Evolutionary conservation across 257 asterid genomes (phyloP).

Genomic region (Nicotiana sylvestris): DNA sequence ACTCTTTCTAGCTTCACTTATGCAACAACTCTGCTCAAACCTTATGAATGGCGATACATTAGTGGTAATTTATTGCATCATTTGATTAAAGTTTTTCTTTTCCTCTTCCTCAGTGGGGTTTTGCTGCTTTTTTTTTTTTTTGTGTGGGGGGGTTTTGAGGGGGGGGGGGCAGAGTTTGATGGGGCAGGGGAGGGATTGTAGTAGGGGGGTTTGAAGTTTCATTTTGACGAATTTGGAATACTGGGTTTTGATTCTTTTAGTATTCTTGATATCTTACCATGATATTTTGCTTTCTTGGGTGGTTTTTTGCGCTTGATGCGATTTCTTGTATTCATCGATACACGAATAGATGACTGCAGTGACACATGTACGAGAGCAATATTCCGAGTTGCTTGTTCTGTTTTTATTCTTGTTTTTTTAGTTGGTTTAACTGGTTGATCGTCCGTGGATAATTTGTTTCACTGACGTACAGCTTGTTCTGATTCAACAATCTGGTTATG

Average conservation of each 20-base stretch:
- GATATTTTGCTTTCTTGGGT: background rate
- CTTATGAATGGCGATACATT: constrained; percentile 85
- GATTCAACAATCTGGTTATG: background rate
- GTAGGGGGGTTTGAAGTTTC: background rate
- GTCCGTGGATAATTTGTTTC: background rate
- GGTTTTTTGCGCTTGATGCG: background rate
- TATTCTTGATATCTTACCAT: background rate
- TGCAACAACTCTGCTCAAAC: constrained; percentile 51
- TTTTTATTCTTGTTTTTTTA: background rate
- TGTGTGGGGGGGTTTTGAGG: background rate
- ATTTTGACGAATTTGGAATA: background rate
- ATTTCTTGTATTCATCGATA: background rate
- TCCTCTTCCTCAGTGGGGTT: background rate
- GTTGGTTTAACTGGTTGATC: background rate
- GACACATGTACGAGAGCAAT: background rate
- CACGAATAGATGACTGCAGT: background rate
- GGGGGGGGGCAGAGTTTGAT: background rate
- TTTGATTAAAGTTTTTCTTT: background rate
- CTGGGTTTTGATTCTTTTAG: background rate
- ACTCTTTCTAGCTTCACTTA: constrained; percentile 76
- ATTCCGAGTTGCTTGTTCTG: background rate
- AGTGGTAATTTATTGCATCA: constrained; percentile 42
- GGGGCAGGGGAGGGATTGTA: background rate
- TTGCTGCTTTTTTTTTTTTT: background rate
- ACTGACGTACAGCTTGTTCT: background rate